phyloP scores from a whole-genome alignment of 208 protist genomes.

The Leishmania arabica region DNA sequence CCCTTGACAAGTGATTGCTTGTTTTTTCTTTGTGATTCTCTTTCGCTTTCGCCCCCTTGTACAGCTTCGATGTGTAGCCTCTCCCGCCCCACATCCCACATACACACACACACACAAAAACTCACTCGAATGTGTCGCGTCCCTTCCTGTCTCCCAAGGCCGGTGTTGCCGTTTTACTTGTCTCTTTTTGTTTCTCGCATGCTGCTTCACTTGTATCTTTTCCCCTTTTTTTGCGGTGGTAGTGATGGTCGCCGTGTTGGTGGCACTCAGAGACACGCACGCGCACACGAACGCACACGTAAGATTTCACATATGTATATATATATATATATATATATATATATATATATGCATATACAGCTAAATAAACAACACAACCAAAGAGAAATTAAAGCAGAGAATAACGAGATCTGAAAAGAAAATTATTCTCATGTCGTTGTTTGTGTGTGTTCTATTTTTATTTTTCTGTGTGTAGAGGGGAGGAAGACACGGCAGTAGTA shows the following conservation, averaged over 20 bases:
- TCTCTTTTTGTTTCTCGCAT: not conserved
- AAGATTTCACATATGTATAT: not conserved
- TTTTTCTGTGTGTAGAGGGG: not conserved
- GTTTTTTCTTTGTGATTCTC: not conserved
- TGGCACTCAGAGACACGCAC: not conserved
- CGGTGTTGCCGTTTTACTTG: not conserved
- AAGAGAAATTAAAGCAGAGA: too few species aligned
- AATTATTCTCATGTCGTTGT: not conserved
- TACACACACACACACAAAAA: not conserved
- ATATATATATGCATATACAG: not conserved
- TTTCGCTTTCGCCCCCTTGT: not conserved
- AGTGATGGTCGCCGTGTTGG: not conserved
- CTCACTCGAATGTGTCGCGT: not conserved
- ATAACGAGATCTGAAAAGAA: too few species aligned
- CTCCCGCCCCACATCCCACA: not conserved
- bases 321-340: not conserved
- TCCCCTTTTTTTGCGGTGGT: not conserved
- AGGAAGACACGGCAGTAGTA: not conserved
- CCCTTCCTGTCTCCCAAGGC: not conserved
- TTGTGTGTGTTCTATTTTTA: not conserved
- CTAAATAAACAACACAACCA: not conserved
- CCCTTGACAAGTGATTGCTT: not conserved
- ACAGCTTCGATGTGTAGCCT: not conserved
- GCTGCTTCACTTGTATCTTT: not conserved
- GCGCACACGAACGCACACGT: not conserved